phyloP scores from a whole-genome alignment of 2,329 filamentous ascomycete species.

The Pseudogymnoascus sp. region DNA sequence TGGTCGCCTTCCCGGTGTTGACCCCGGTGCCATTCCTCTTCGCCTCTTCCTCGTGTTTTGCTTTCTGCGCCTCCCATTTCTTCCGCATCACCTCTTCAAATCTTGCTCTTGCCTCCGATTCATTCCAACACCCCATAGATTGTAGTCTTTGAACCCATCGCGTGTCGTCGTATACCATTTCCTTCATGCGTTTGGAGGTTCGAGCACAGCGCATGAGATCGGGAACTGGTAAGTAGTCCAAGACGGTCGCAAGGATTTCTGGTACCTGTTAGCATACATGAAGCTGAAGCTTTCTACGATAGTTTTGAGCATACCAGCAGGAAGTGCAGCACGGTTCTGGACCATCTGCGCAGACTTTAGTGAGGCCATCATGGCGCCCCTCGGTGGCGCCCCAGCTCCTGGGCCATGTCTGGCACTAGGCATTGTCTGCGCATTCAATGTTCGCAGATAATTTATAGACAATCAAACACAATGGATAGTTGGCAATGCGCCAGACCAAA shows the following conservation, averaged over 20 bases:
- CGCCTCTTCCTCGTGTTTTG: slow-evolving; percentile 30
- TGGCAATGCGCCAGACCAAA: neutral
- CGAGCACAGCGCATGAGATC: slow-evolving; percentile 82
- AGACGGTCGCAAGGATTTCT: slow-evolving; percentile 83
- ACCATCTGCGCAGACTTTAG: slow-evolving; percentile 76
- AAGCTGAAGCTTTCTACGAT: neutral
- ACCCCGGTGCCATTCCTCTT: slow-evolving; percentile 28
- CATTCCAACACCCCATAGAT: slow-evolving; percentile 88
- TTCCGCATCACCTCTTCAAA: slow-evolving; percentile 65
- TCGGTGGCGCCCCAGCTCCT: slow-evolving; percentile 19
- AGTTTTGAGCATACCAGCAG: slow-evolving; percentile 57
- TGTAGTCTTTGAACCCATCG: slow-evolving; percentile 84
- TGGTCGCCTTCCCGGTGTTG: slow-evolving; percentile 34
- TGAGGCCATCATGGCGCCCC: slow-evolving; percentile 61
- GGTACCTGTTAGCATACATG: slow-evolving; percentile 11
- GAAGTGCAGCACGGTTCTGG: slow-evolving; percentile 68
- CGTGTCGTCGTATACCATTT: slow-evolving; percentile 98
- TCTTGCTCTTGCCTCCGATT: slow-evolving; percentile 70
- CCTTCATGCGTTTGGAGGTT: slow-evolving; percentile 76
- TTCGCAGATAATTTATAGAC: neutral
- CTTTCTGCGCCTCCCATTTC: slow-evolving; percentile 51
- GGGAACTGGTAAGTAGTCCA: slow-evolving; percentile 79
- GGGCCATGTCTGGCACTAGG: slow-evolving; percentile 37
- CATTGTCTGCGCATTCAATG: slow-evolving; percentile 28
- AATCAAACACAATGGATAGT: neutral